phyloP scores from a whole-genome alignment of 2,329 filamentous ascomycete genomes.

The Alternaria arborescens region DNA sequence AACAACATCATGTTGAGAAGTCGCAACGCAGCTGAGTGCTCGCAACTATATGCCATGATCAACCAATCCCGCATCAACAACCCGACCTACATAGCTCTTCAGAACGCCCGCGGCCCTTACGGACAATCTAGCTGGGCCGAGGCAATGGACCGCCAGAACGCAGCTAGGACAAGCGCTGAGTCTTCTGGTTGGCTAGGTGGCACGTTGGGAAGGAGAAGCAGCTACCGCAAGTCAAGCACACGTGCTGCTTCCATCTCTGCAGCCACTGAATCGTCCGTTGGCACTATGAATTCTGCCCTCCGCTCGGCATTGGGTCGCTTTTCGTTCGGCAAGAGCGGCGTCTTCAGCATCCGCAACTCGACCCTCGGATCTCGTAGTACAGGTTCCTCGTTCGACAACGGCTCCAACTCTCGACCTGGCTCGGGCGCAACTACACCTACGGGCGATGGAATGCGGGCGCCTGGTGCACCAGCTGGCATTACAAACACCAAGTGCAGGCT shows the following conservation, averaged over 20 bases:
- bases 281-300: constrained; percentile 81
- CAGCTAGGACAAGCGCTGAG: constrained; percentile 48
- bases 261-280: constrained; percentile 77
- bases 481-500: constrained; percentile 86
- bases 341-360: constrained; percentile 85
- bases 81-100: constrained; percentile 81
- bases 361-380: constrained; percentile 70
- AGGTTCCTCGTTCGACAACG: constrained; percentile 59
- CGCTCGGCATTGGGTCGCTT: constrained; percentile 75
- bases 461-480: constrained; percentile 67
- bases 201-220: constrained; percentile 61
- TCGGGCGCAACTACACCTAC: constrained; percentile 47
- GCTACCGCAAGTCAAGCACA: constrained; percentile 62
- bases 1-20: constrained; percentile 93
- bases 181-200: constrained; percentile 60
- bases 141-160: constrained; percentile 61
- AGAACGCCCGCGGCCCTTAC: constrained; percentile 72
- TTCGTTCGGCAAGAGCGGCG: constrained; percentile 70
- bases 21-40: constrained; percentile 77
- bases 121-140: constrained; percentile 59
- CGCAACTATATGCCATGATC: constrained; percentile 82
- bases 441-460: constrained; percentile 35
- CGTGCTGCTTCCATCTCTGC: constrained; percentile 66
- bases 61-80: constrained; percentile 92
- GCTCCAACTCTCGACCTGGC: constrained; percentile 45